These are phyloP conservation scores for Picochlorum sp. DNA, from an alignment of 139 green algal genomes.

Conservation along the genomic window DNA sequence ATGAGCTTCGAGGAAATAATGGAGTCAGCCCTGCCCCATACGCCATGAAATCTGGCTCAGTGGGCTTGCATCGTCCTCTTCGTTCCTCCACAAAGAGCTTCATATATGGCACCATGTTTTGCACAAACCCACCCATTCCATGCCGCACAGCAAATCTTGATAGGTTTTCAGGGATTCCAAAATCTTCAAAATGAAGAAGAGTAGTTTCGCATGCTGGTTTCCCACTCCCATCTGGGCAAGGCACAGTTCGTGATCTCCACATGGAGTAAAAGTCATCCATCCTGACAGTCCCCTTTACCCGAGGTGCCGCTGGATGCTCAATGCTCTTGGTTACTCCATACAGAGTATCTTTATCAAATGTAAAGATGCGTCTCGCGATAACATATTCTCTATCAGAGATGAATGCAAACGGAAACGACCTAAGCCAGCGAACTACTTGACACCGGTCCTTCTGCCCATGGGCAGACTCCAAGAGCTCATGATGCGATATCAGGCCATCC, in stretches of 20 bases:
- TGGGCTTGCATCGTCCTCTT: slow-evolving; percentile 22
- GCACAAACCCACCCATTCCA: slow-evolving; percentile 84
- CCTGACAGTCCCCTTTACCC: slow-evolving; percentile 16
- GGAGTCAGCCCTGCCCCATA: slow-evolving; percentile 18
- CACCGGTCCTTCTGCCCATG: slow-evolving; percentile 18
- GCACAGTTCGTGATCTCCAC: slow-evolving; percentile 49
- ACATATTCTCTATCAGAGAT: slow-evolving; percentile 75
- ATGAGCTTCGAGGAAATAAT: background rate
- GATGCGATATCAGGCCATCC: slow-evolving; percentile 67
- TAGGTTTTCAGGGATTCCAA: slow-evolving; percentile 57
- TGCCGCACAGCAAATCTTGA: slow-evolving; percentile 52
- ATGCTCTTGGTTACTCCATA: slow-evolving; percentile 48
- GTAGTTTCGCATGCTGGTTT: slow-evolving; percentile 58
- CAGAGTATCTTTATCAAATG: slow-evolving; percentile 26
- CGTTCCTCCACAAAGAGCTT: slow-evolving; percentile 46
- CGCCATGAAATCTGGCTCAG: slow-evolving; percentile 8
- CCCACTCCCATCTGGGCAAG: slow-evolving; percentile 46
- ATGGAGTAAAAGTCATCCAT: slow-evolving; percentile 41
- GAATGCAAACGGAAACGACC: slow-evolving; percentile 83
- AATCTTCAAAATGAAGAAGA: slow-evolving; percentile 82
- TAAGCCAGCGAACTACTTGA: slow-evolving; percentile 78
- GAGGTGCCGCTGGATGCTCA: slow-evolving; percentile 26
- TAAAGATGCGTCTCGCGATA: slow-evolving; percentile 56
- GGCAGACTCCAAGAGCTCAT: slow-evolving; percentile 40
- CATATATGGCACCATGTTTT: slow-evolving; percentile 48